phyloP scores from a whole-genome alignment of 257 asterid species.

The Dorcoceras hygrometricum region DNA sequence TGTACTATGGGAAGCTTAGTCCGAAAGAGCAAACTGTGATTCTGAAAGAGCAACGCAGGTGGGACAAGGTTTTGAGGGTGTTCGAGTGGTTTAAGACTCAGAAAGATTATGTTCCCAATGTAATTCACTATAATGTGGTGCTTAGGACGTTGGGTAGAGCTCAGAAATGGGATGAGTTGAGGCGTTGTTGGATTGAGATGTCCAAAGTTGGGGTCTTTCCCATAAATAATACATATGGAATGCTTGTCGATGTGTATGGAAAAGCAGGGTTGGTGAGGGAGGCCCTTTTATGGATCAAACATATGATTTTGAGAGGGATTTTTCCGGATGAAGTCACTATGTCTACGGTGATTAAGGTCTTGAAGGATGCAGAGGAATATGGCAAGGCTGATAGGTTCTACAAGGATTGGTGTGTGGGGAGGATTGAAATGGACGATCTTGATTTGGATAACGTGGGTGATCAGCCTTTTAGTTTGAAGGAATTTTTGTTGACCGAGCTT shows the following conservation, averaged over 20 bases:
- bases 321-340: conserved; percentile 90
- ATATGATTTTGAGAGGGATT: conserved; percentile 80
- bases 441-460: conserved; percentile 61
- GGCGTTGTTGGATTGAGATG: conserved; percentile 97
- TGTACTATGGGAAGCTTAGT: conserved; percentile 56
- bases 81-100: conserved; percentile 85
- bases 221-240: conserved; percentile 76
- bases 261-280: conserved; percentile 88
- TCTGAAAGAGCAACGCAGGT: conserved; percentile 78
- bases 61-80: conserved; percentile 75
- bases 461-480: conserved; percentile 60
- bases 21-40: conserved; percentile 85
- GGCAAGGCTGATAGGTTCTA: conserved; percentile 69
- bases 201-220: conserved; percentile 63
- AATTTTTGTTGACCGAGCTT: conserved; percentile 76
- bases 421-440: conserved; percentile 60
- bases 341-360: conserved; percentile 79
- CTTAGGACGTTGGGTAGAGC: conserved; percentile 82
- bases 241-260: conserved; percentile 97
- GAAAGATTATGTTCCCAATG: conserved; percentile 71
- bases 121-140: conserved; percentile 88
- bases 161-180: conserved; percentile 83
- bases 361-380: conserved; percentile 78
- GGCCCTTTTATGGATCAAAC: conserved; percentile 84
- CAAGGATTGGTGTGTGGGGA: conserved; percentile 77